phyloP scores from a whole-genome alignment of 441 rosid genomes.

The Breynia disticha region DNA sequence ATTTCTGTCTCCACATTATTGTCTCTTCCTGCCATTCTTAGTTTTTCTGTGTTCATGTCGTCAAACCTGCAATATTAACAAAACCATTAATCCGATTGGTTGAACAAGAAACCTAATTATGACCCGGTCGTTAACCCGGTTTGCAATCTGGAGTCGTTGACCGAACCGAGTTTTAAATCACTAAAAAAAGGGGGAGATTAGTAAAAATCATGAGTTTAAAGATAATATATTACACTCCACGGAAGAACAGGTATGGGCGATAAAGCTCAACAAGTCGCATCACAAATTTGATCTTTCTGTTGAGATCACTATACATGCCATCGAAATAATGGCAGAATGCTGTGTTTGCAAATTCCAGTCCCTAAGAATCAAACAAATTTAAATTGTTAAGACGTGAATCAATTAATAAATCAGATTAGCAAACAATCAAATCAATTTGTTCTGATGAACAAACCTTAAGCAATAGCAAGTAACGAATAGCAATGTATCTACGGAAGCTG shows the following conservation, averaged over 20 bases:
- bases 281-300: conserved; percentile 40
- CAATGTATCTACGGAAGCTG: conserved; percentile 63
- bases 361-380: conserved; percentile 22
- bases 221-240: conserved; percentile 32
- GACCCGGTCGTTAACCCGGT: too few species aligned
- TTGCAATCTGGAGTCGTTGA: too few species aligned
- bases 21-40: conserved; percentile 21
- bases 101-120: too few species aligned
- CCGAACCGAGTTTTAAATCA: too few species aligned
- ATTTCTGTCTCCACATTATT: conserved; percentile 16
- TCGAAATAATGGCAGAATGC: conserved; percentile 42
- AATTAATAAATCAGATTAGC: too few species aligned
- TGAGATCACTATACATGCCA: conserved; percentile 33
- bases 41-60: conserved; percentile 27
- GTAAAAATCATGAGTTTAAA: too few species aligned
- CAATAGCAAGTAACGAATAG: conserved; percentile 49
- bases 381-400: background rate
- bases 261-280: conserved; percentile 44
- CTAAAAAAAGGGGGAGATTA: too few species aligned
- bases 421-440: too few species aligned
- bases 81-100: too few species aligned
- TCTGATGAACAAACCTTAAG: conserved; percentile 41
- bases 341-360: conserved; percentile 41
- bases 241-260: conserved; percentile 54
- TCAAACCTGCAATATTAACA: conserved; percentile 42